Base-by-base conservation (phyloP, 345 rosid species). In the Geranium rotundifolium region DNA sequence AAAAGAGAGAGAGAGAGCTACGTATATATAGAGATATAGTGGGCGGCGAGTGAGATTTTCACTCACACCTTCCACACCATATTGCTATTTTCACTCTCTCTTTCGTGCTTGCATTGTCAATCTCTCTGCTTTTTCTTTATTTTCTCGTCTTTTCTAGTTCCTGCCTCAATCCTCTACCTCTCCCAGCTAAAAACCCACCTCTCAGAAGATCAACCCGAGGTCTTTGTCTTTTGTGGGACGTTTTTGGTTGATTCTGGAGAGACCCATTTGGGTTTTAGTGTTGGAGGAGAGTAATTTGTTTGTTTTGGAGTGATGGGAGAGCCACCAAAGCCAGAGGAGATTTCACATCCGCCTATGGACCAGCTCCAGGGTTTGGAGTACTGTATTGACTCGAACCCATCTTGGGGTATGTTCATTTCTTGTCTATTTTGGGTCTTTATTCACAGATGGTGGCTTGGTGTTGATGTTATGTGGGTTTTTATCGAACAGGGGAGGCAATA, bases 351-450 rank as follows among this genome's bases (percentile, higher is more conserved):
- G 17, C 92, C 99, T 62, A 84, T 82, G 96, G 99, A 93, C 75
- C 97, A 93, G 74, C 99, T 93, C 79, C 99, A 90, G 67, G 97
- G 99, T 50, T 72, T 93, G 54, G 99, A 93, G 85, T 93, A 88
- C 52, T 93, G 99, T 77, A 90, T 93, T 69, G 99, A 93, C 80
- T 93, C 99, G 31, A 93, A 93, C 67, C 99, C 99, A 23, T 88
- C 97, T 58, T 90, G 97, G 97, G 96, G 99, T 93, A 77, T 17
- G 72, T 59, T 65, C 60, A 19, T 55, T 61, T 62, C 9, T 60
- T 0, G 18, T 60, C 15, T 8, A 54, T 57, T 20, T 60, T 30
- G 7, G 61, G 37, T 60, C 17, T 59, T 13, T 20, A 34, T 31
- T 9, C 37, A 17, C 4, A 1, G 19, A 3, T 30, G 29, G 62